Evolutionary conservation across 2,329 filamentous ascomycete species (phyloP).

Genomic region (Onygenales sp.): DNA sequence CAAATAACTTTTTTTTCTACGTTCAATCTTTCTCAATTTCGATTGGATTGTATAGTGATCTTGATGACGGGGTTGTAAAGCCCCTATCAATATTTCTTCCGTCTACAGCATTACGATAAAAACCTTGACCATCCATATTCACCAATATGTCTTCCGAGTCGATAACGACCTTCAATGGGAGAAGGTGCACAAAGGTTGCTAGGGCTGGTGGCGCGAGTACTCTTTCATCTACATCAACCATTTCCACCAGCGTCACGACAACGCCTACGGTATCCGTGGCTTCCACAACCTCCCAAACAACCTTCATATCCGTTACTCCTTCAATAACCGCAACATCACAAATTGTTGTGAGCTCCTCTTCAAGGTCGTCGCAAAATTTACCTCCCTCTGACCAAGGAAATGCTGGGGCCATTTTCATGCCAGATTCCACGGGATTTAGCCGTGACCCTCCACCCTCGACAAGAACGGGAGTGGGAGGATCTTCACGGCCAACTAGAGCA

Average conservation of each 20-base stretch:
- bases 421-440: neutral
- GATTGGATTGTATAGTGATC: too few species aligned
- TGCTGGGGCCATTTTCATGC: neutral
- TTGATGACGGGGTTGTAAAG: too few species aligned
- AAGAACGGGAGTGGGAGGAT: neutral
- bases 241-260: neutral
- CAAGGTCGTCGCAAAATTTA: neutral
- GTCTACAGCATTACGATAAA: neutral
- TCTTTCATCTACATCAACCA: neutral
- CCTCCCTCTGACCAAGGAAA: neutral
- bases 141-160: conserved; percentile 19
- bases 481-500: neutral
- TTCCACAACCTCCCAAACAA: neutral
- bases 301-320: neutral
- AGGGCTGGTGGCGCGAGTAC: conserved; percentile 8
- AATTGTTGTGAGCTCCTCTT: neutral
- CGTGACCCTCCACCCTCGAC: neutral
- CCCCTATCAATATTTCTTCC: too few species aligned
- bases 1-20: neutral
- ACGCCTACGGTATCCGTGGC: neutral
- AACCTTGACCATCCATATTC: conserved; percentile 9
- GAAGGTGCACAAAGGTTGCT: conserved; percentile 17
- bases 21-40: too few species aligned
- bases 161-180: conserved; percentile 15
- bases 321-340: neutral